Evolutionary conservation across 2,329 filamentous ascomycete species (phyloP).

Genomic region (Dactylellina sp.): DNA sequence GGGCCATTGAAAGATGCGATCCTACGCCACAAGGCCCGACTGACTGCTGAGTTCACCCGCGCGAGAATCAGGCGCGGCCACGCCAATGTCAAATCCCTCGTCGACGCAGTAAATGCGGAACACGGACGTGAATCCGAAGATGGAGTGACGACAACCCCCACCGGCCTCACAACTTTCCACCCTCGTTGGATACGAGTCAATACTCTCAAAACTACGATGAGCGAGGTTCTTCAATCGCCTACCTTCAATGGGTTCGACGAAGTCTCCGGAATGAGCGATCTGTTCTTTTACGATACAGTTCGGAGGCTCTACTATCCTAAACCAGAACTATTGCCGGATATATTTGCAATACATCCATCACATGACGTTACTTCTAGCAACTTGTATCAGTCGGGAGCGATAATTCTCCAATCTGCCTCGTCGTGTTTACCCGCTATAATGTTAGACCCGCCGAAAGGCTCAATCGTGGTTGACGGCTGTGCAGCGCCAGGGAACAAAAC

Average conservation of each 20-base stretch:
- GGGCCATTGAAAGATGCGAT: slow-evolving; percentile 79
- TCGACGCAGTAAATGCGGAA: slow-evolving; percentile 61
- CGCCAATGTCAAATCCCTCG: slow-evolving; percentile 74
- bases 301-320: slow-evolving; percentile 37
- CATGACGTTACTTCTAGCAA: slow-evolving; percentile 73
- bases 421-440: slow-evolving; percentile 96
- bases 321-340: slow-evolving; percentile 77
- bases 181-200: slow-evolving; percentile 96
- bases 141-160: slow-evolving; percentile 64
- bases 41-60: slow-evolving; percentile 85
- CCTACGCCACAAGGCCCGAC: slow-evolving; percentile 81
- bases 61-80: slow-evolving; percentile 78
- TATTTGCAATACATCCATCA: slow-evolving; percentile 80
- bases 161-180: slow-evolving; percentile 69
- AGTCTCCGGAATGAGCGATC: slow-evolving; percentile 63
- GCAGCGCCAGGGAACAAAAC: slow-evolving; percentile 98
- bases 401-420: slow-evolving; percentile 96
- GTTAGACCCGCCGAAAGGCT: slow-evolving; percentile 76
- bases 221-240: slow-evolving; percentile 78
- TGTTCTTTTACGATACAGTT: slow-evolving; percentile 40
- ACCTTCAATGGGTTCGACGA: slow-evolving; percentile 73
- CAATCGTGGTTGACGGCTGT: slow-evolving; percentile 89
- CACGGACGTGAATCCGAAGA: slow-evolving; percentile 69
- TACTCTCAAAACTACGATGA: slow-evolving; percentile 76
- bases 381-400: slow-evolving; percentile 79